Conservation (phyloP, 345 rosid species). For the Pistacia vera region DNA sequence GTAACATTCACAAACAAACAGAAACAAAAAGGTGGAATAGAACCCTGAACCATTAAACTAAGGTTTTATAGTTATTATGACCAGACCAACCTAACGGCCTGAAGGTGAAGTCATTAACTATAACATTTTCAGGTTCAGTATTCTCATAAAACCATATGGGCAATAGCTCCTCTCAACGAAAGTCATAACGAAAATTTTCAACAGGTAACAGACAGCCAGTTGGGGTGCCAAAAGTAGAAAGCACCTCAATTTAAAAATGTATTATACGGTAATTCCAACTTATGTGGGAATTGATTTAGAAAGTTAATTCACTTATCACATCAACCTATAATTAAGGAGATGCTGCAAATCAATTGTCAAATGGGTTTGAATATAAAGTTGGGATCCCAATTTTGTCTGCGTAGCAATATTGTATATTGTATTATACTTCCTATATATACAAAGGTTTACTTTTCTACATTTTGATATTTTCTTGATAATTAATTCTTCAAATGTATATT, state of each 20-base stretch:
- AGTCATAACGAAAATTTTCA: not conserved
- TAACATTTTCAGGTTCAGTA: not conserved
- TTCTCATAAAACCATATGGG: conserved; percentile 1
- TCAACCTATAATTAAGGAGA: no score
- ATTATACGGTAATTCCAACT: no score
- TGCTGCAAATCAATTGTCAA: no score
- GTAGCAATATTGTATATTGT: no score
- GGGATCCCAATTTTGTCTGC: no score
- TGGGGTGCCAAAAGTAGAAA: not conserved
- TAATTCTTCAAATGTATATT: not conserved
- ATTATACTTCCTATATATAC: no score
- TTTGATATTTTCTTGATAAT: not conserved
- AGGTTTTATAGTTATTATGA: not conserved
- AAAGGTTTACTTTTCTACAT: no score
- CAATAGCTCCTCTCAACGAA: not conserved
- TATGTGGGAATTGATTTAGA: no score
- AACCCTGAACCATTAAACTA: not conserved
- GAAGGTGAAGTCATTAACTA: not conserved
- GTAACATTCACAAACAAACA: not conserved
- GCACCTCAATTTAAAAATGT: not conserved
- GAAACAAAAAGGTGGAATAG: not conserved
- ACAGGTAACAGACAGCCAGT: not conserved
- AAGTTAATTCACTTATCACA: no score
- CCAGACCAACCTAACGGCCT: not conserved
- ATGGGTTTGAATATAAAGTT: no score